These are phyloP conservation scores for Podosphaera aphanis DNA, from an alignment of 2,329 filamentous ascomycete species.

Conservation along the genomic window DNA sequence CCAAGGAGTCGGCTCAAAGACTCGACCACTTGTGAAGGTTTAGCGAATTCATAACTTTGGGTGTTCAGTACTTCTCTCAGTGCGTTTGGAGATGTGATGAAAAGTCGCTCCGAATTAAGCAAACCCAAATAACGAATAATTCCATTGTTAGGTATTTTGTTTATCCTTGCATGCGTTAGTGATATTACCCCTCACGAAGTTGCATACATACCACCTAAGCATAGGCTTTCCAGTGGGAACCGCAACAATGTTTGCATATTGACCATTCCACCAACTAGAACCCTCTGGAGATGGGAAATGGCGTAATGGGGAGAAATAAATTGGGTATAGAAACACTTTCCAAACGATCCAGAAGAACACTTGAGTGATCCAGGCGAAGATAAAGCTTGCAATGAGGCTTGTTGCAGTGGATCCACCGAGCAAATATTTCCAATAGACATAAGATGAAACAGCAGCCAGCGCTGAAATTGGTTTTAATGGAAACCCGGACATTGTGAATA, in stretches of 20 bases:
- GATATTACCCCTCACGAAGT: background rate
- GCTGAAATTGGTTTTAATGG: slow-evolving; percentile 10
- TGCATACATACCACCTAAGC: slow-evolving; percentile 15
- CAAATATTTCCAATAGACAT: slow-evolving; percentile 7
- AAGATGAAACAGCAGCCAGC: slow-evolving; percentile 8
- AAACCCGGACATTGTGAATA: slow-evolving; percentile 7
- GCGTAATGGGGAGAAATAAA: slow-evolving; percentile 31
- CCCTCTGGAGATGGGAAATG: slow-evolving; percentile 28
- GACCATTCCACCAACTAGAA: slow-evolving; percentile 23
- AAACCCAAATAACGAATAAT: slow-evolving; percentile 41
- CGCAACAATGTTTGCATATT: slow-evolving; percentile 18
- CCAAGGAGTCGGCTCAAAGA: slow-evolving; percentile 42
- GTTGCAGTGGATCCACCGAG: slow-evolving; percentile 9
- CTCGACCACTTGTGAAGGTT: slow-evolving; percentile 29
- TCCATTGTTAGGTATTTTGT: slow-evolving; percentile 40
- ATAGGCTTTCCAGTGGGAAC: slow-evolving; percentile 19
- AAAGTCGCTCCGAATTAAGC: slow-evolving; percentile 38
- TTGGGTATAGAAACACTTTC: slow-evolving; percentile 29
- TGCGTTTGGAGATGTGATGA: slow-evolving; percentile 37
- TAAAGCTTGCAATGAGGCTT: slow-evolving; percentile 18
- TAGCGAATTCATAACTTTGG: slow-evolving; percentile 46
- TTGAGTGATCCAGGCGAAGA: slow-evolving; percentile 19
- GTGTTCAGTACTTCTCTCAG: slow-evolving; percentile 47
- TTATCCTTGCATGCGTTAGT: slow-evolving; percentile 21
- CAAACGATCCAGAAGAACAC: slow-evolving; percentile 18